phyloP scores from a whole-genome alignment of 768 basidiomycete genomes.

The Leccinellum rugosiceps region DNA sequence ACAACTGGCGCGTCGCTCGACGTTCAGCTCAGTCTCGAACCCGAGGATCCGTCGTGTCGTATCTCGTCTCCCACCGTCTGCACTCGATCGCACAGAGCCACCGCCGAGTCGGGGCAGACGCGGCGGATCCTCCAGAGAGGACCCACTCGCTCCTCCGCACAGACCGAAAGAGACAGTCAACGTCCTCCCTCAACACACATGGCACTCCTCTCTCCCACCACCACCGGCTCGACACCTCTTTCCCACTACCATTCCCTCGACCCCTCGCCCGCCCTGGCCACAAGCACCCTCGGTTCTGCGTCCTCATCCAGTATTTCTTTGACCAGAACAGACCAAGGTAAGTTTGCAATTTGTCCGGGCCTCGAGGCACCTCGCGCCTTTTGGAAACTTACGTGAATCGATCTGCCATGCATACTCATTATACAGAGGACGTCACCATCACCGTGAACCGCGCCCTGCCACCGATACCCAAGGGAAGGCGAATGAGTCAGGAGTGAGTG shows the following conservation, averaged over 20 bases:
- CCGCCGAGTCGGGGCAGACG: conserved; percentile 39
- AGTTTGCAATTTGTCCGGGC: conserved; percentile 21
- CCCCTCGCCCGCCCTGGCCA: conserved; percentile 24
- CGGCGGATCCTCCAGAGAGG: conserved; percentile 49
- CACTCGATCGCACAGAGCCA: conserved; percentile 34
- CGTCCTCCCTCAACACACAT: conserved; percentile 7
- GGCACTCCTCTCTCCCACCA: conserved; percentile 24
- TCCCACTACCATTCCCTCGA: conserved; percentile 33
- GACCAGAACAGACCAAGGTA: conserved; percentile 64
- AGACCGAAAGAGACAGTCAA: conserved; percentile 6
- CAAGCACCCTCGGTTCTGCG: conserved; percentile 21
- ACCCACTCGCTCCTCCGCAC: conserved; percentile 1
- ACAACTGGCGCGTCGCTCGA: conserved; percentile 5
- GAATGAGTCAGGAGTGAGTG: conserved; percentile 68
- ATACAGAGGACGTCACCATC: conserved; percentile 72
- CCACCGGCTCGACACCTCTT: conserved; percentile 30
- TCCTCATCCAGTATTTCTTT: conserved; percentile 54
- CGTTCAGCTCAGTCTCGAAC: background rate
- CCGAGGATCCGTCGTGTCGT: conserved; percentile 51
- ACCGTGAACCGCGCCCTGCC: conserved; percentile 48
- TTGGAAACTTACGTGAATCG: conserved; percentile 34
- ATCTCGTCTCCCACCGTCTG: conserved; percentile 37
- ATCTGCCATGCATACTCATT: conserved; percentile 24
- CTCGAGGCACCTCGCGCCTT: conserved; percentile 24
- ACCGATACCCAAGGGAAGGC: conserved; percentile 46